phyloP scores from a whole-genome alignment of 805 yeast species.

The Myxozyma monticola region DNA sequence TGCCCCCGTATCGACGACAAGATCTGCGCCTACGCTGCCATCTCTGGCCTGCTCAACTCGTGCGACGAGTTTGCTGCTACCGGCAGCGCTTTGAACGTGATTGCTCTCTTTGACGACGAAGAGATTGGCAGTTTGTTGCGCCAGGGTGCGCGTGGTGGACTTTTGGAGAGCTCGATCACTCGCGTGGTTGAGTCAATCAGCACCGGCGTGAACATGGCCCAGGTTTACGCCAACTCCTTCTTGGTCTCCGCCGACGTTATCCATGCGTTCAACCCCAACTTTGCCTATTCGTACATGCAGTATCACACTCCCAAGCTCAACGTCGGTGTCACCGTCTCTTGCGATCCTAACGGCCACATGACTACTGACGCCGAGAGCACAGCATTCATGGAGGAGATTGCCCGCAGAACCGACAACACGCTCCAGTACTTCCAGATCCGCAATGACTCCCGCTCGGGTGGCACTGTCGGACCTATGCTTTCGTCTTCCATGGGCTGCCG shows the following conservation, averaged over 20 bases:
- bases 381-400: conserved; percentile 70
- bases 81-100: conserved; percentile 46
- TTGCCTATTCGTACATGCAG: conserved; percentile 58
- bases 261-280: conserved; percentile 78
- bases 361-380: conserved; percentile 77
- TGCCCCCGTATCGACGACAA: conserved; percentile 87
- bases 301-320: conserved; percentile 80
- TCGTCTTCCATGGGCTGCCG: conserved; percentile 44
- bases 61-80: conserved; percentile 40
- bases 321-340: conserved; percentile 66
- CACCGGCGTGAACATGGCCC: conserved; percentile 34
- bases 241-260: conserved; percentile 81
- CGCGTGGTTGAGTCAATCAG: conserved; percentile 43
- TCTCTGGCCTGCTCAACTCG: conserved; percentile 55
- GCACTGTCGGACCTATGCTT: conserved; percentile 75
- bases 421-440: conserved; percentile 82
- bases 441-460: conserved; percentile 82
- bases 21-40: conserved; percentile 74
- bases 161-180: conserved; percentile 62
- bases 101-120: conserved; percentile 74
- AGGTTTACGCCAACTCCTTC: conserved; percentile 64
- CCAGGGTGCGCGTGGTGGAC: conserved; percentile 80
- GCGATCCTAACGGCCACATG: conserved; percentile 80
- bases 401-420: conserved; percentile 59
- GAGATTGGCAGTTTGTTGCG: conserved; percentile 80